phyloP scores from a whole-genome alignment of 495 filamentous ascomycete species.

The Xylaria palmicola region DNA sequence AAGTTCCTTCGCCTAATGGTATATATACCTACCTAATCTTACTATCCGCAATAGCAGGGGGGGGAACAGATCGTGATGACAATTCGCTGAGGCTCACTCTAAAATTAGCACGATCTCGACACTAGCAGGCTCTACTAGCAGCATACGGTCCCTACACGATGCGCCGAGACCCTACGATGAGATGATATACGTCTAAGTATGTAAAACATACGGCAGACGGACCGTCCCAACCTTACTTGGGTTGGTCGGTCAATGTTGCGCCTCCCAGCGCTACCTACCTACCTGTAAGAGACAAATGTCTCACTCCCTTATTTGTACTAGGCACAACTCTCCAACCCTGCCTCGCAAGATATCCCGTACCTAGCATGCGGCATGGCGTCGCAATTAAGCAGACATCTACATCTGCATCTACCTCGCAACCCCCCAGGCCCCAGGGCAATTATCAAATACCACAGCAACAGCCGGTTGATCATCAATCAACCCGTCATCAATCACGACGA shows the following conservation, averaged over 20 bases:
- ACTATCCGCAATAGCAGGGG: not conserved
- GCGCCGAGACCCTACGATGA: not conserved
- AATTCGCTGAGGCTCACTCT: conserved; percentile 10
- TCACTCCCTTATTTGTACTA: no score
- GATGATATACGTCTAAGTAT: not conserved
- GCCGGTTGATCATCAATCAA: not conserved
- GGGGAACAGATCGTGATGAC: not conserved
- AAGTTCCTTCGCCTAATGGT: not conserved
- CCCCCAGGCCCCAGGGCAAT: not conserved
- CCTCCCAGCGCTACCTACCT: not conserved
- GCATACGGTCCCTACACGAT: not conserved
- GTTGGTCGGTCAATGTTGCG: not conserved
- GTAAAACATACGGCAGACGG: not conserved
- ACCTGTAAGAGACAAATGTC: no score
- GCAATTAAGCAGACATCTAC: no score
- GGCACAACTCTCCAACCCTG: no score
- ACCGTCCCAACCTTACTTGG: not conserved
- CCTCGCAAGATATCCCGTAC: no score
- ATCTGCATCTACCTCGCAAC: no score
- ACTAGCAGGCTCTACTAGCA: not conserved
- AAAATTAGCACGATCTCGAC: conserved; percentile 15
- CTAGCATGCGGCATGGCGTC: no score
- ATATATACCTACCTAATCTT: no score
- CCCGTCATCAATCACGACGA: not conserved
- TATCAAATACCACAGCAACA: not conserved